A percentile compares a stretch with the other conserved stretches of the same genome.
These are phyloP conservation scores for Coemansia pectinata DNA, from an alignment of 192 early-diverging fungal species.

Conservation along the genomic window DNA sequence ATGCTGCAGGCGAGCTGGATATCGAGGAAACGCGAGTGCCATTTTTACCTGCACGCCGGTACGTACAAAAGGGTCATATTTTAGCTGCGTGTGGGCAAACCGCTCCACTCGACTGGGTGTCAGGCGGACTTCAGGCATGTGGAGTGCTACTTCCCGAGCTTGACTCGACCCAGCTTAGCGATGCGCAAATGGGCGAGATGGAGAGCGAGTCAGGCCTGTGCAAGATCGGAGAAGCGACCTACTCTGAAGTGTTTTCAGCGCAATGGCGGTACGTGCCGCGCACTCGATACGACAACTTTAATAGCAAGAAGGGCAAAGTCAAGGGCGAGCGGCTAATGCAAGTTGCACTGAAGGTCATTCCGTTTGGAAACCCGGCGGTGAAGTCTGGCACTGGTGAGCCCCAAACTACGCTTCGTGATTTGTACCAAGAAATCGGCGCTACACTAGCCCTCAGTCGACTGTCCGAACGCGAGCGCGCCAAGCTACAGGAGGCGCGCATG, in stretches of 20 bases:
- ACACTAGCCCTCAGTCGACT: slow-evolving; percentile 57
- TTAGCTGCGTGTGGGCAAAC: slow-evolving; percentile 51
- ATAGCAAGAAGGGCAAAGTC: slow-evolving; percentile 38
- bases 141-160: slow-evolving; percentile 39
- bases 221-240: slow-evolving; percentile 88
- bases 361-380: slow-evolving; percentile 60
- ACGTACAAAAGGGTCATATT: slow-evolving; percentile 51
- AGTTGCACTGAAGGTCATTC: slow-evolving; percentile 80
- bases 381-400: slow-evolving; percentile 54
- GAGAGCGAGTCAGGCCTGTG: slow-evolving; percentile 45
- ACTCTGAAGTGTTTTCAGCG: slow-evolving; percentile 75
- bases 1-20: slow-evolving; percentile 22
- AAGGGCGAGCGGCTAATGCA: slow-evolving; percentile 57
- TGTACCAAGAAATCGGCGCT: slow-evolving; percentile 65
- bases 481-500: slow-evolving; percentile 40
- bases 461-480: slow-evolving; percentile 50
- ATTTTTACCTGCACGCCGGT: slow-evolving; percentile 49
- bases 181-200: slow-evolving; percentile 38
- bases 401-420: slow-evolving; percentile 56
- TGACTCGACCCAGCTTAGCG: slow-evolving; percentile 16
- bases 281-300: slow-evolving; percentile 51
- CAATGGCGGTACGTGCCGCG: slow-evolving; percentile 49
- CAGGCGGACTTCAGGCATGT: slow-evolving; percentile 43
- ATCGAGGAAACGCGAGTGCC: slow-evolving; percentile 50
- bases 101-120: slow-evolving; percentile 51